Evolutionary conservation across 768 basidiomycete genomes (phyloP).

Genomic region (Mycena sanguinolenta): DNA sequence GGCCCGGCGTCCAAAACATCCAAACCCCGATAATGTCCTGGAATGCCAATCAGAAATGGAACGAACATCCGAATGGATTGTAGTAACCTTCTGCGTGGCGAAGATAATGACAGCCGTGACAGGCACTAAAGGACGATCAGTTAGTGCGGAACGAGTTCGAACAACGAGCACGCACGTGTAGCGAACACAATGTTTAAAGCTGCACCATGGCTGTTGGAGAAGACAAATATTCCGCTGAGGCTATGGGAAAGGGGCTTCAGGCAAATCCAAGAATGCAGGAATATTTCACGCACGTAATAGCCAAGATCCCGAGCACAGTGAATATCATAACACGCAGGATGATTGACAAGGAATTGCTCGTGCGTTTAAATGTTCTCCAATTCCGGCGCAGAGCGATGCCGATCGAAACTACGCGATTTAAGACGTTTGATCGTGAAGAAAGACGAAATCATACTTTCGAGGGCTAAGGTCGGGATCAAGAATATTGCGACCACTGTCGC

Average conservation of each 20-base stretch:
- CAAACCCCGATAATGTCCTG: slow-evolving; percentile 31
- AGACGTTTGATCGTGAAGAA: background rate
- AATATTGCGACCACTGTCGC: slow-evolving; percentile 33
- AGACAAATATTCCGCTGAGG: slow-evolving; percentile 42
- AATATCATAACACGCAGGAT: slow-evolving; percentile 42
- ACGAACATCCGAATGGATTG: background rate
- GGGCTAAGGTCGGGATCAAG: slow-evolving; percentile 35
- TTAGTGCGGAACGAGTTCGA: background rate
- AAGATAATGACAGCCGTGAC: slow-evolving; percentile 42
- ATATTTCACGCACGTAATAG: slow-evolving; percentile 37
- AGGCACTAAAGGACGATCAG: slow-evolving; percentile 32
- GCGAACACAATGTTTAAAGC: slow-evolving; percentile 42
- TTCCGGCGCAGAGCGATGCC: slow-evolving; percentile 39
- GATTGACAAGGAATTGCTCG: slow-evolving; percentile 38
- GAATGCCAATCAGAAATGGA: background rate
- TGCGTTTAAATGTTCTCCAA: slow-evolving; percentile 38
- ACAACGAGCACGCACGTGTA: slow-evolving; percentile 22
- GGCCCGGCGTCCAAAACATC: slow-evolving; percentile 29
- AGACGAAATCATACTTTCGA: slow-evolving; percentile 35
- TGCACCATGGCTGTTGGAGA: slow-evolving; percentile 37
- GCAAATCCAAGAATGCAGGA: background rate
- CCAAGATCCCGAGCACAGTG: slow-evolving; percentile 39
- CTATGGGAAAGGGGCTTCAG: slow-evolving; percentile 24
- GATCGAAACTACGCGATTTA: slow-evolving; percentile 31
- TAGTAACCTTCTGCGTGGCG: slow-evolving; percentile 39